A percentile compares a stretch with the other conserved stretches of the same genome.
Conservation (phyloP, 441 rosid species). For the Manihot esculenta region DNA sequence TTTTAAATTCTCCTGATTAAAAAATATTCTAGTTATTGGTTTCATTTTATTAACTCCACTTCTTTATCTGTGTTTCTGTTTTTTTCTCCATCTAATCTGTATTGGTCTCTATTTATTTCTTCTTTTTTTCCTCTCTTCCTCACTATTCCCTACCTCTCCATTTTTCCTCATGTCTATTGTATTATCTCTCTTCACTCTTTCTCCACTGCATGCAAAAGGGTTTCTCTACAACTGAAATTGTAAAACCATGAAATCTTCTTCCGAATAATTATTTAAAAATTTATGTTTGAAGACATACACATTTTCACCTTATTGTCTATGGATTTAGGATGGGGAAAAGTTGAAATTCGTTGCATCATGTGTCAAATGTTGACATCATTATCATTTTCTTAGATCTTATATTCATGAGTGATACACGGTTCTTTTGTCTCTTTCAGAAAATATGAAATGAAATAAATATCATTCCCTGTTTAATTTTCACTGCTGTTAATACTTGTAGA, state of each 20-base stretch:
- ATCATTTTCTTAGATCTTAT: not conserved
- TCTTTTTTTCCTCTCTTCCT: not conserved
- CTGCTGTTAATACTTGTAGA: slow-evolving; percentile 43
- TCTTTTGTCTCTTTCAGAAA: slow-evolving; percentile 3
- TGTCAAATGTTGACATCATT: not conserved
- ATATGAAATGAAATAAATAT: not conserved
- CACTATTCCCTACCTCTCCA: not conserved
- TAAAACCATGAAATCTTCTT: too few relatives aligned
- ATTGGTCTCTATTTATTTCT: not conserved
- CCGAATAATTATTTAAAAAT: not conserved
- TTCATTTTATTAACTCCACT: not conserved
- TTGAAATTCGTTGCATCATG: not conserved
- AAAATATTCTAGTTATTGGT: too few relatives aligned
- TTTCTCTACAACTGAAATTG: not conserved
- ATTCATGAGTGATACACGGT: not conserved
- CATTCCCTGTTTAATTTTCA: not conserved
- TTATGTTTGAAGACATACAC: not conserved
- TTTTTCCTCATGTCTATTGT: not conserved
- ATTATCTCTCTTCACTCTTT: not conserved
- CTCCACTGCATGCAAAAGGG: not conserved
- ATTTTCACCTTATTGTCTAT: not conserved
- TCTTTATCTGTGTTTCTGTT: not conserved
- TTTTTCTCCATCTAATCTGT: not conserved
- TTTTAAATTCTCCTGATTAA: not conserved
- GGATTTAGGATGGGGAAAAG: not conserved